A percentile compares a stretch with the other conserved stretches of the same genome.
Evolutionary conservation across 345 rosid genomes (phyloP).

Genomic region (Sonneratia caseolaris): DNA sequence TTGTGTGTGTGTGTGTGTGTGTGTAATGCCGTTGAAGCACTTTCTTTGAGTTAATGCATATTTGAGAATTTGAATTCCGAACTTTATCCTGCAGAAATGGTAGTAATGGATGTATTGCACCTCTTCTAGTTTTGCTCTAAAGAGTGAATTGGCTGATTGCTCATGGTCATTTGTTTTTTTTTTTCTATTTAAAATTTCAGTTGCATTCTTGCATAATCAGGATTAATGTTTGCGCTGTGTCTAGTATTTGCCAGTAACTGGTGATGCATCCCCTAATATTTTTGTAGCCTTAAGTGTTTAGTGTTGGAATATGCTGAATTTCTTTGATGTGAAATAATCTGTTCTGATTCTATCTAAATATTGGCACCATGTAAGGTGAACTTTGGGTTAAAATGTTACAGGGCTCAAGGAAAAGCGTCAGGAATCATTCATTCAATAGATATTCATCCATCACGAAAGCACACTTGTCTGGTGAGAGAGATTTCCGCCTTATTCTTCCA

Average conservation of each 20-base stretch:
- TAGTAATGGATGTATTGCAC: neutral
- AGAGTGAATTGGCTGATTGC: neutral
- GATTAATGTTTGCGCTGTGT: too few species aligned
- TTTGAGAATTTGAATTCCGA: neutral
- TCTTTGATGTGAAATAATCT: neutral
- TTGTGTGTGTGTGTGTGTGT: neutral
- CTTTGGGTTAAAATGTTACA: slow-evolving; percentile 16
- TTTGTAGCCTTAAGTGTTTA: neutral
- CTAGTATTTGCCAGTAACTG: neutral
- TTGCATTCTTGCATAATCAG: neutral
- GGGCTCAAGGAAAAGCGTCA: slow-evolving; percentile 54
- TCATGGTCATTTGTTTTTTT: neutral
- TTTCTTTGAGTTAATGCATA: neutral
- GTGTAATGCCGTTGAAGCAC: neutral
- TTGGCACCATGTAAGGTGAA: slow-evolving; percentile 1
- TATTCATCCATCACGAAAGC: slow-evolving; percentile 86
- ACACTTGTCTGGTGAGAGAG: slow-evolving; percentile 64
- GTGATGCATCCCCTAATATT: neutral
- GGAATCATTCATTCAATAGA: slow-evolving; percentile 81
- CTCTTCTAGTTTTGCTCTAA: neutral
- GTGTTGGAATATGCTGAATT: neutral
- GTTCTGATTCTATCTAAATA: neutral
- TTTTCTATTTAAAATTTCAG: neutral
- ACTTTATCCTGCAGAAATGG: neutral
- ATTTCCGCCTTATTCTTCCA: neutral